Evolutionary conservation across 495 filamentous ascomycete genomes (phyloP).

Genomic region (Aspergillus nidulans): DNA sequence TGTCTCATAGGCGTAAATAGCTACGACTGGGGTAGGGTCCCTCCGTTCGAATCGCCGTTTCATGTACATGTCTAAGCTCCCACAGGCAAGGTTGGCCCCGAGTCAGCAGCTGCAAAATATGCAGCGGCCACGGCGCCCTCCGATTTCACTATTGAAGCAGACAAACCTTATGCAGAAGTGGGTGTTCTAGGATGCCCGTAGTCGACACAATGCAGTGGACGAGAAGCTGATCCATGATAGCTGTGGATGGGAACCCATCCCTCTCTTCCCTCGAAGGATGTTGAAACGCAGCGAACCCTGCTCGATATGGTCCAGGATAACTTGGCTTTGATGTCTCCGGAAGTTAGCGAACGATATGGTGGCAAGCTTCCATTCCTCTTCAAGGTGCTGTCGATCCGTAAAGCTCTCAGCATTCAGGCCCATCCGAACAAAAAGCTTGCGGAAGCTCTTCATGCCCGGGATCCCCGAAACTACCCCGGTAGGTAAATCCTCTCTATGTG

Average conservation of each 20-base stretch:
- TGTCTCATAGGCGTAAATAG: conserved; percentile 73
- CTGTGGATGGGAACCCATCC: conserved; percentile 99
- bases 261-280: conserved; percentile 86
- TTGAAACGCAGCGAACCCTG: conserved; percentile 77
- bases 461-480: conserved; percentile 91
- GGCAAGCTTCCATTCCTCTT: conserved; percentile 90
- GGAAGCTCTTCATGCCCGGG: conserved; percentile 76
- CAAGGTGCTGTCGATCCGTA: conserved; percentile 92
- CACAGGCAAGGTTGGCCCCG: conserved; percentile 66
- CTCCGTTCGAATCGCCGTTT: conserved; percentile 14
- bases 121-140: conserved; percentile 69
- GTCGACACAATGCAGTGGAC: conserved; percentile 17
- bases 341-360: conserved; percentile 67
- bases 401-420: conserved; percentile 94
- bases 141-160: conserved; percentile 69
- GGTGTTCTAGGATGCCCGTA: conserved; percentile 20
- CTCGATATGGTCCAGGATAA: conserved; percentile 90
- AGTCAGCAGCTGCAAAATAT: conserved; percentile 70
- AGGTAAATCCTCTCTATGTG: neutral
- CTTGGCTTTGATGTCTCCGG: conserved; percentile 66
- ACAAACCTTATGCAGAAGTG: conserved; percentile 83
- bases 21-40: conserved; percentile 84
- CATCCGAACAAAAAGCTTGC: conserved; percentile 98
- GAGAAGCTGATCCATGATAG: conserved; percentile 38
- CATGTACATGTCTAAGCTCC: conserved; percentile 13